A percentile compares a stretch with the other conserved stretches of the same genome.
These are phyloP conservation scores for Chlorophyllum brunneum DNA, from an alignment of 768 basidiomycete genomes.

Conservation along the genomic window DNA sequence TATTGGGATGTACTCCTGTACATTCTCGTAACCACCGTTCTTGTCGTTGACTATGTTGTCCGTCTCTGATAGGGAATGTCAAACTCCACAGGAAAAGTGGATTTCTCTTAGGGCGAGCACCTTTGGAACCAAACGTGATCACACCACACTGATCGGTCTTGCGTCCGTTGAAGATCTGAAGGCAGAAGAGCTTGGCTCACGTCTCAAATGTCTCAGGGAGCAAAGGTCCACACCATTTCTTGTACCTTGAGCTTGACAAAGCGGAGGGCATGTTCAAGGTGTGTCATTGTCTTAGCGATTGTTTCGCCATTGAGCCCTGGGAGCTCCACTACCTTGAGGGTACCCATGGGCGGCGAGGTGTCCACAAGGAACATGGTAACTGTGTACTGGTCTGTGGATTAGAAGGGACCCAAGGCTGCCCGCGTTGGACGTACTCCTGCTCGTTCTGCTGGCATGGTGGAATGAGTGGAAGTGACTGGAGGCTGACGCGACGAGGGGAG, in stretches of 20 bases:
- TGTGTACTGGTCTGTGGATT: constrained; percentile 52
- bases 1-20: constrained; percentile 67
- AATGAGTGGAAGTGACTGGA: constrained; percentile 11
- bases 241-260: constrained; percentile 90
- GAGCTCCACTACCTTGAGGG: constrained; percentile 51
- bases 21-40: constrained; percentile 69
- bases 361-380: constrained; percentile 90
- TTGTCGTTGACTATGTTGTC: constrained; percentile 58
- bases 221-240: constrained; percentile 62
- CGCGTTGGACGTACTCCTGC: constrained; percentile 56
- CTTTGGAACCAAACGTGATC: constrained; percentile 80
- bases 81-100: not conserved
- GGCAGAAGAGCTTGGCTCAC: constrained; percentile 6
- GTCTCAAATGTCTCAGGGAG: not conserved
- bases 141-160: constrained; percentile 96
- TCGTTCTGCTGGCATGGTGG: constrained; percentile 71
- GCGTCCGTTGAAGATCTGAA: constrained; percentile 82
- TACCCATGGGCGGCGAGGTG: constrained; percentile 82
- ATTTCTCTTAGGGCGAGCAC: constrained; percentile 27
- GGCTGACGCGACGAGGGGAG: constrained; percentile 28
- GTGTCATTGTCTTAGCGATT: constrained; percentile 57
- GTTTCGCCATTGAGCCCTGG: constrained; percentile 48
- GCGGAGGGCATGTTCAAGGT: constrained; percentile 79
- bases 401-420: constrained; percentile 14
- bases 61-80: constrained; percentile 42